A percentile compares a stretch with the other conserved stretches of the same genome.
phyloP scores from a whole-genome alignment of 768 basidiomycete genomes.

The Lyophyllum atratum region DNA sequence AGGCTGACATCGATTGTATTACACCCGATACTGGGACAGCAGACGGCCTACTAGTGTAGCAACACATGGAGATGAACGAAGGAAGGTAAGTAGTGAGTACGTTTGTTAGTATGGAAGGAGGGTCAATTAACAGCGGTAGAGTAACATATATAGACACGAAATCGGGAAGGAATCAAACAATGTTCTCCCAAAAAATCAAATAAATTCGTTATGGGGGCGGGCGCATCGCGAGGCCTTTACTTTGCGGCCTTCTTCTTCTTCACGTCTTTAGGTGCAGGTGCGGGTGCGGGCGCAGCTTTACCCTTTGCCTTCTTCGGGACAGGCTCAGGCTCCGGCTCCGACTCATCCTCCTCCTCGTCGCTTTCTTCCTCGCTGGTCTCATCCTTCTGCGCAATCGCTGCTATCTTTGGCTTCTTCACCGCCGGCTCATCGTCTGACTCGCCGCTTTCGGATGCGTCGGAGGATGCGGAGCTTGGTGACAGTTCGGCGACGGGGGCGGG shows the following conservation, averaged over 20 bases:
- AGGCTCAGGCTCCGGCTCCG: constrained; percentile 19
- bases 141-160: too few species aligned
- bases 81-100: too few species aligned
- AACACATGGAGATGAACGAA: constrained; percentile 1
- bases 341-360: constrained; percentile 22
- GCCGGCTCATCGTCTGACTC: constrained; percentile 36
- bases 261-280: constrained; percentile 21
- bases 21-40: neutral
- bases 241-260: constrained; percentile 29
- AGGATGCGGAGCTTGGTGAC: constrained; percentile 28
- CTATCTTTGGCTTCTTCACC: constrained; percentile 30
- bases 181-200: neutral
- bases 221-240: too few species aligned
- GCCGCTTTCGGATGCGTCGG: constrained; percentile 34
- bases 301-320: constrained; percentile 31
- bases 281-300: constrained; percentile 18
- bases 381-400: neutral
- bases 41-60: neutral
- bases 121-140: too few species aligned
- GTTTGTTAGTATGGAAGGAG: too few species aligned
- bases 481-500: constrained; percentile 21
- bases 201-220: too few species aligned
- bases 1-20: neutral
- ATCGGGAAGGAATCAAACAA: constrained; percentile 2
- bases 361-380: constrained; percentile 7